A percentile compares a stretch with the other conserved stretches of the same genome.
Evolutionary conservation across 441 rosid species (phyloP).

Genomic region (Dalechampia spathulata): DNA sequence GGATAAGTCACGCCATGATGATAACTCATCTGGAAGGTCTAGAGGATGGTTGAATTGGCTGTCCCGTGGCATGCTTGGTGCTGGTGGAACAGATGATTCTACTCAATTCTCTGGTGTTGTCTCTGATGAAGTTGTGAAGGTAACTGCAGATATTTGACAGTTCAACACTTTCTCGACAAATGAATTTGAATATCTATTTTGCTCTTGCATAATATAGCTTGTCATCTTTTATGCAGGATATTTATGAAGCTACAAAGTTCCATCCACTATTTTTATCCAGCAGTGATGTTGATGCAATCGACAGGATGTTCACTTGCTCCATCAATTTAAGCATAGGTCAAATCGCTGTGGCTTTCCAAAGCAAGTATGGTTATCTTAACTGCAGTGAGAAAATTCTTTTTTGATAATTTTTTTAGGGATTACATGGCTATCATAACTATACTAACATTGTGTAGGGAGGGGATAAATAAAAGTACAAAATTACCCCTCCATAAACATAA

Average conservation of each 20-base stretch:
- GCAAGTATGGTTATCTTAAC: constrained; percentile 36
- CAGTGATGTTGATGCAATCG: constrained; percentile 35
- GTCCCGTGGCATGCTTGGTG: constrained; percentile 99
- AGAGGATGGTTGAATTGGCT: constrained; percentile 98
- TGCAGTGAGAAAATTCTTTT: too few species aligned
- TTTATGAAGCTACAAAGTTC: constrained; percentile 86
- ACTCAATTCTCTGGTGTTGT: constrained; percentile 91
- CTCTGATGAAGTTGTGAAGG: constrained; percentile 96
- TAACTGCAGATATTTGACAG: too few species aligned
- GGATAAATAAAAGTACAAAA: too few species aligned
- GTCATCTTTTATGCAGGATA: constrained; percentile 50
- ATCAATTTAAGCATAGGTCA: constrained; percentile 45
- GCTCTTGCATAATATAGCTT: neutral
- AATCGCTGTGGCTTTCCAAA: constrained; percentile 45
- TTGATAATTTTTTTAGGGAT: too few species aligned
- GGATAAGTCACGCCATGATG: constrained; percentile 58
- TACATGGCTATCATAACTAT: too few species aligned
- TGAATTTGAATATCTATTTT: neutral
- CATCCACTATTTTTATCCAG: constrained; percentile 44
- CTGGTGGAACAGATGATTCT: constrained; percentile 95
- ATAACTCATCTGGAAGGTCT: constrained; percentile 48
- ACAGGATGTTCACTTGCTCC: constrained; percentile 45
- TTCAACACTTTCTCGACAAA: too few species aligned
- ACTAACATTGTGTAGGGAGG: too few species aligned
- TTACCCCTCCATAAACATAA: too few species aligned